Percentiles rank a stretch among this genome's conserved stretches.
Evolutionary conservation across 164 flowering plant genomes (phyloP).

Genomic region (Vitis amurensis): DNA sequence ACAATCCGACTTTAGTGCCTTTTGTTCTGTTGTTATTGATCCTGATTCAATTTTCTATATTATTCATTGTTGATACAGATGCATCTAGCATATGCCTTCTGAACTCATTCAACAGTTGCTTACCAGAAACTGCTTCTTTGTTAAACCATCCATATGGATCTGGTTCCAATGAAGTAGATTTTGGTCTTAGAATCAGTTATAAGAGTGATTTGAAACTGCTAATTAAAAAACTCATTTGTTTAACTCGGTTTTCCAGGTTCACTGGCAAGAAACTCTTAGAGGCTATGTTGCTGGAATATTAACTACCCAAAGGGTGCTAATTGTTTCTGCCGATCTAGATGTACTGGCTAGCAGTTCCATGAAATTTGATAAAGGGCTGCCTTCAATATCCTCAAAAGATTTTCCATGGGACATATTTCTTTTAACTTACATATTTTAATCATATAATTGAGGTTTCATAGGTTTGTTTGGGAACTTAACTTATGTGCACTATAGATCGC

Average conservation of each 20-base stretch:
- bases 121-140: background rate
- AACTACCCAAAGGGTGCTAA: conserved; percentile 85
- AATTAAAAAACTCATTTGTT: background rate
- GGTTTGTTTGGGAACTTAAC: conserved; percentile 45
- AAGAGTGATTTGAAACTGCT: background rate
- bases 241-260: conserved; percentile 54
- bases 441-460: background rate
- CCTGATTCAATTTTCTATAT: too few species aligned
- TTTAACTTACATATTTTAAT: background rate
- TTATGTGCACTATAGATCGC: conserved; percentile 79
- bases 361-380: conserved; percentile 87
- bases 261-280: conserved; percentile 97
- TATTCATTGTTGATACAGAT: background rate
- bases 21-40: too few species aligned
- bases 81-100: background rate
- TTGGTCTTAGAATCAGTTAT: background rate
- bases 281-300: conserved; percentile 93
- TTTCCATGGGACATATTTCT: conserved; percentile 4
- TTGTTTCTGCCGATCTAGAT: conserved; percentile 84
- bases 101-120: background rate
- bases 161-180: background rate
- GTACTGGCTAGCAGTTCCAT: conserved; percentile 70
- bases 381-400: conserved; percentile 88
- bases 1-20: too few species aligned
- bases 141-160: background rate